phyloP scores from a whole-genome alignment of 169 alveolate genomes.

The Condylostoma magnum region DNA sequence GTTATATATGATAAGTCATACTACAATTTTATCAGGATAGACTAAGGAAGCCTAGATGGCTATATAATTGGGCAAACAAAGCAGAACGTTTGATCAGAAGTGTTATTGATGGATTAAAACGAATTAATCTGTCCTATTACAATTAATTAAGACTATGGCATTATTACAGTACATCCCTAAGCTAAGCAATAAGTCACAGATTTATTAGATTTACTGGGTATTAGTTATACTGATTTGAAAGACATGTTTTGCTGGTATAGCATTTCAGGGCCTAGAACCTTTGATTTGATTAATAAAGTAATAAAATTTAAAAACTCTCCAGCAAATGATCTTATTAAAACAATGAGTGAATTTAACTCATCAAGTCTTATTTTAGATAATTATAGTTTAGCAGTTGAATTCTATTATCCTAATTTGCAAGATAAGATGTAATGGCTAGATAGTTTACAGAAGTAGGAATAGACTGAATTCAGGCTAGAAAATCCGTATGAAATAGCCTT shows the following conservation, averaged over 20 bases:
- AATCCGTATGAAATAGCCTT: too few relatives aligned
- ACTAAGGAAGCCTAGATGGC: conserved; percentile 1
- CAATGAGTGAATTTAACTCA: background rate
- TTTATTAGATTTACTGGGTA: background rate
- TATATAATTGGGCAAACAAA: background rate
- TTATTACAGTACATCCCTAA: conserved; percentile 5
- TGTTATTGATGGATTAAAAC: background rate
- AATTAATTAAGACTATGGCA: background rate
- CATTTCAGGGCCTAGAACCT: conserved; percentile 9
- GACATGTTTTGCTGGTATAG: background rate
- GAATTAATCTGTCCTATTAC: conserved; percentile 24
- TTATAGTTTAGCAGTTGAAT: too few relatives aligned
- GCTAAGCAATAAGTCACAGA: background rate
- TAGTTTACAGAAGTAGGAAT: too few relatives aligned
- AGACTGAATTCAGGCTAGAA: too few relatives aligned
- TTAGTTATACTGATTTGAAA: background rate
- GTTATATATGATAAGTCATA: conserved; percentile 72
- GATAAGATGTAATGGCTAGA: too few relatives aligned
- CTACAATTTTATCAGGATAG: conserved; percentile 1
- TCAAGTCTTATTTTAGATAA: too few relatives aligned
- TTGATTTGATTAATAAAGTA: background rate
- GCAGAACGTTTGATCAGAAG: background rate
- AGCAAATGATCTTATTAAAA: background rate
- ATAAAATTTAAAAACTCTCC: background rate
- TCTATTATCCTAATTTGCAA: too few relatives aligned